Base-by-base conservation (phyloP, 805 yeast genomes). In the Pichia californica region DNA sequence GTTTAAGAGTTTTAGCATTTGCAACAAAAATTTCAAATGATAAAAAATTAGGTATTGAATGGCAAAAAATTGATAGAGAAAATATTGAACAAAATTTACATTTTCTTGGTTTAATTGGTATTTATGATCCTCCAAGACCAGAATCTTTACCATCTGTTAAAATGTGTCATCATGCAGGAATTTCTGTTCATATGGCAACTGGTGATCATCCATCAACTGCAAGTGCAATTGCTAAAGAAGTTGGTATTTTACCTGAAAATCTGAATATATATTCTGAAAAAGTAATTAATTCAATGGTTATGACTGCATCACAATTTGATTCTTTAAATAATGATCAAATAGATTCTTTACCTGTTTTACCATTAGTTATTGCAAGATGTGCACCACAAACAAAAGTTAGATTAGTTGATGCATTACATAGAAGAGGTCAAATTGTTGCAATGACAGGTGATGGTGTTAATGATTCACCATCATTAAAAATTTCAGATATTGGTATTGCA, bases 401-500 rank as follows among this genome's bases (percentile, higher is more conserved):
- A 50, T 79, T 84, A 81, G 82, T 84, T 53, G 88, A 83, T 42
- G 89, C 91, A 1, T 73, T 68, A 53, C 88, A 73, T 67, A 79
- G 74, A 55, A 76, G 76, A 61, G 64, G 71, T 49, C 68, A 79
- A 57, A 72, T 79, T 62, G 72, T 81, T 63, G 91, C 91, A 16
- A 84, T 83, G 91, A 81, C 88, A 25, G 88, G 88, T 49, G 91
- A 83, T 59, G 91, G 91, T 50, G 89, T 83, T 36, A 83, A 83
- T 59, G 91, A 83, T 58, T 81, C 88, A 2, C 91, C 91, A 21
- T 76, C 84, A 29, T 67, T 83, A 62, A 83, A 83, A 59, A 77
- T 70, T 50, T 83, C 91, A 4, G 88, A 83, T 61, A 86, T 83
- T 44, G 91, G 91, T 51, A 82, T 83, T 60, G 88, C 91, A 10